Percentiles rank a stretch among this genome's conserved stretches.
Evolutionary conservation across 495 filamentous ascomycete species (phyloP).

Genomic region (Gamarada debralockiae): DNA sequence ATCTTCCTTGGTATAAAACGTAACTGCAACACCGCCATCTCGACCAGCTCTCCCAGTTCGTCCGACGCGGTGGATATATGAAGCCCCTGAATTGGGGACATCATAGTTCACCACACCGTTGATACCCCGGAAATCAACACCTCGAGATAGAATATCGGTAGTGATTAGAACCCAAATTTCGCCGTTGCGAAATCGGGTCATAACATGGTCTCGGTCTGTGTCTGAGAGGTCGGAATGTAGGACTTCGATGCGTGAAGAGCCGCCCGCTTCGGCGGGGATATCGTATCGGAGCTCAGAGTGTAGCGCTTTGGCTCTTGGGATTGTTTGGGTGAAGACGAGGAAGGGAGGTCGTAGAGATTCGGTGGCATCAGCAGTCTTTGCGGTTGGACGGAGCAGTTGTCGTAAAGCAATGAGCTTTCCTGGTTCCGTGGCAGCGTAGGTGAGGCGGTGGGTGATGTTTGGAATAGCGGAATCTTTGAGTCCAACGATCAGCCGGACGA

Average conservation of each 20-base stretch:
- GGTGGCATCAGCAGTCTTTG: slow-evolving; percentile 46
- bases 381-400: slow-evolving; percentile 81
- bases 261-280: slow-evolving; percentile 83
- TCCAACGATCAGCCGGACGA: slow-evolving; percentile 85
- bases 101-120: slow-evolving; percentile 97
- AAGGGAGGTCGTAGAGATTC: slow-evolving; percentile 79
- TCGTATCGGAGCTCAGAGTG: slow-evolving; percentile 92
- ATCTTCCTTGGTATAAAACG: slow-evolving; percentile 93
- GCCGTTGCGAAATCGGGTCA: slow-evolving; percentile 85
- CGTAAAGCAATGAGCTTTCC: slow-evolving; percentile 91
- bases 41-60: slow-evolving; percentile 86
- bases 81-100: slow-evolving; percentile 79
- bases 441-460: slow-evolving; percentile 81
- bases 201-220: slow-evolving; percentile 66
- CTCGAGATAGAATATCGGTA: slow-evolving; percentile 85
- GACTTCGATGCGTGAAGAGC: slow-evolving; percentile 80
- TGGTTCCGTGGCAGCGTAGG: slow-evolving; percentile 87
- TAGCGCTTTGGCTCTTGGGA: slow-evolving; percentile 81
- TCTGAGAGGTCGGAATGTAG: slow-evolving; percentile 86
- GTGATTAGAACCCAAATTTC: slow-evolving; percentile 97
- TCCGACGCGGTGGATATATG: slow-evolving; percentile 91
- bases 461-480: slow-evolving; percentile 93
- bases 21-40: slow-evolving; percentile 86
- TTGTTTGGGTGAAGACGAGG: slow-evolving; percentile 92
- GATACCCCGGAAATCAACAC: slow-evolving; percentile 88